Evolutionary conservation across 371 early-diverging fungal species (phyloP), one percentile per base, ranked within the genome.

Genomic region (Mucor piriformis): DNA sequence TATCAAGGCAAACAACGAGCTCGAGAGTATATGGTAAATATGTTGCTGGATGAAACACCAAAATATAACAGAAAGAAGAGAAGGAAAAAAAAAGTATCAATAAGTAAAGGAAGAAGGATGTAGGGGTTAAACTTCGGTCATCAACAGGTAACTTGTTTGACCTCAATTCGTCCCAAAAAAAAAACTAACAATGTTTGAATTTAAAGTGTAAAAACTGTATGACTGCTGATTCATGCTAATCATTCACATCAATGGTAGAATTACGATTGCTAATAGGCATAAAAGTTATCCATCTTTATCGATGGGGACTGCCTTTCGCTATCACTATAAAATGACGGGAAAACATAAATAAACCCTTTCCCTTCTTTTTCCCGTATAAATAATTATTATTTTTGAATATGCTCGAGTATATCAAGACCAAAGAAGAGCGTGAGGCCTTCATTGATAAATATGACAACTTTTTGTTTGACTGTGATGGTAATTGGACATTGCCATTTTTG

Each of bases 391-490:
- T n/a, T n/a, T n/a, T n/a, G n/a, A n/a, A 46, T 20, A 76, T 70
- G 69, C 50, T 70, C 20, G 38, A 61, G 38, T 69, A 72, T 23
- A 49, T 79, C 21, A 48, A 52, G 15, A 74, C 71, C 40, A 16
- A 42, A 24, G 65, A 67, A 54, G 58, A 76, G 59, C 57, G 64
- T 20, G 61, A 68, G 51, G 42, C 58, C 20, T 71, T 69, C 18
- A 58, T 94, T 49, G 86, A 90, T 66, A 67, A 73, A 53, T 87
- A 81, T 60, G 97, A 98, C 67, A 96, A 93, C 32, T 96, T 96
- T 64, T 77, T 98, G 54, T 89, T 98, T 50, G 98, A 98, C 74
- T 95, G 96, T 76, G 98, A 98, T 82, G 98, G 96, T 89, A 82
- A 70, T n/a, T n/a, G n/a, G n/a, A n/a, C n/a, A 54, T 44, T 25